phyloP scores from a whole-genome alignment of 2,329 filamentous ascomycete species.

The Talaromyces sp. region DNA sequence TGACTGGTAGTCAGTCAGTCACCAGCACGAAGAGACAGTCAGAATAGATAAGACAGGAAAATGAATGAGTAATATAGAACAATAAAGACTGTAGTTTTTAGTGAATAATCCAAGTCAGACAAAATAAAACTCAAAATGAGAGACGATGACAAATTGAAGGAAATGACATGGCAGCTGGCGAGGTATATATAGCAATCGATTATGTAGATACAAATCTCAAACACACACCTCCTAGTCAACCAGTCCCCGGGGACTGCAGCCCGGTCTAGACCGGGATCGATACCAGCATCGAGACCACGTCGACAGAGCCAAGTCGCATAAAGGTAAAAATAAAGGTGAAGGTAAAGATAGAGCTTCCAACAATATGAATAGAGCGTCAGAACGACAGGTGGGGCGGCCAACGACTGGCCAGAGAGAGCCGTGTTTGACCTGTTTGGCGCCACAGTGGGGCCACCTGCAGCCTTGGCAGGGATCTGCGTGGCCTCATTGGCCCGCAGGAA shows the following conservation, averaged over 20 bases:
- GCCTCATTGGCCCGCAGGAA: neutral
- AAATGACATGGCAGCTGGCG: neutral
- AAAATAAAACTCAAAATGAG: neutral
- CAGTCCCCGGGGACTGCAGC: neutral
- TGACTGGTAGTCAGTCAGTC: neutral
- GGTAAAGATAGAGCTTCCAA: neutral
- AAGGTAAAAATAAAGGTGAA: neutral
- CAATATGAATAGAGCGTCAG: neutral
- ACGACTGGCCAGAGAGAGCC: conserved; percentile 4
- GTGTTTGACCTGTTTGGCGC: neutral
- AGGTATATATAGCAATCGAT: neutral
- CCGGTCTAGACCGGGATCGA: neutral
- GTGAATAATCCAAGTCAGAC: neutral
- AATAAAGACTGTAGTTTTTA: neutral
- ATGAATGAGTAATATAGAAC: neutral
- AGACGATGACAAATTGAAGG: neutral
- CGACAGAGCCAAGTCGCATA: neutral
- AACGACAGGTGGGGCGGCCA: conserved; percentile 3
- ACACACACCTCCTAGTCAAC: neutral
- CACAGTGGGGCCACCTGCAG: neutral
- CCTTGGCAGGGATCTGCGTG: neutral
- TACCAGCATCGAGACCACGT: neutral
- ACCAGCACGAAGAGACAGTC: neutral
- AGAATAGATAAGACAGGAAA: neutral
- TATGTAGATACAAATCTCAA: conserved; percentile 3